Evolutionary conservation across 2,329 filamentous ascomycete genomes (phyloP).

Genomic region (Alternaria sp.): DNA sequence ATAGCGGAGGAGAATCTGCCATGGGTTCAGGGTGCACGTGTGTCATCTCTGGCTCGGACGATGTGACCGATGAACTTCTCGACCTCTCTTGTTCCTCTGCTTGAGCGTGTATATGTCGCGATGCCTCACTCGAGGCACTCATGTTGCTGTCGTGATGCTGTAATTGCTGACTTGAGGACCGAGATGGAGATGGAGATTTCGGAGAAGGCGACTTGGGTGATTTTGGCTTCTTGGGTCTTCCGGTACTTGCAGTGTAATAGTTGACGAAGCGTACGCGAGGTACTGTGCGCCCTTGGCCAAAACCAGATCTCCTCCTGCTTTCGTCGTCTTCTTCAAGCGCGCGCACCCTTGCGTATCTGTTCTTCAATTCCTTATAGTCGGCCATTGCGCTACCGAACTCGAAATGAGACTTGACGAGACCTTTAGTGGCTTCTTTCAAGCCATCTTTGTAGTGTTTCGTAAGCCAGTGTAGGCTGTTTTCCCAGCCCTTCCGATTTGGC

Average conservation of each 20-base stretch:
- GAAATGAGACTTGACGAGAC: constrained; percentile 78
- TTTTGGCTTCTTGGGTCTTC: constrained; percentile 63
- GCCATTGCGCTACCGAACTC: constrained; percentile 84
- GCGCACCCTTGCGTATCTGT: constrained; percentile 72
- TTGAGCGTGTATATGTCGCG: neutral
- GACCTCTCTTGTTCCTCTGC: constrained; percentile 5
- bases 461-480: constrained; percentile 74
- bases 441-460: constrained; percentile 79
- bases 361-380: constrained; percentile 73
- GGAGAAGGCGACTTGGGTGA: constrained; percentile 49
- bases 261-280: constrained; percentile 79
- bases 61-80: constrained; percentile 14
- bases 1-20: constrained; percentile 51
- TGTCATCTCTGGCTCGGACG: constrained; percentile 20
- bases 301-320: constrained; percentile 37
- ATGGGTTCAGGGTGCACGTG: constrained; percentile 17
- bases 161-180: constrained; percentile 13
- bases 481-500: constrained; percentile 72
- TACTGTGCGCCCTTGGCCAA: constrained; percentile 41
- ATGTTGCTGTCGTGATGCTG: constrained; percentile 8
- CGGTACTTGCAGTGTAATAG: constrained; percentile 88
- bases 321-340: constrained; percentile 74
- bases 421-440: constrained; percentile 71
- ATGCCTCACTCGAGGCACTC: neutral
- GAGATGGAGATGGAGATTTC: constrained; percentile 33